phyloP scores from a whole-genome alignment of 495 filamentous ascomycete species.

The Glonium stellatum region DNA sequence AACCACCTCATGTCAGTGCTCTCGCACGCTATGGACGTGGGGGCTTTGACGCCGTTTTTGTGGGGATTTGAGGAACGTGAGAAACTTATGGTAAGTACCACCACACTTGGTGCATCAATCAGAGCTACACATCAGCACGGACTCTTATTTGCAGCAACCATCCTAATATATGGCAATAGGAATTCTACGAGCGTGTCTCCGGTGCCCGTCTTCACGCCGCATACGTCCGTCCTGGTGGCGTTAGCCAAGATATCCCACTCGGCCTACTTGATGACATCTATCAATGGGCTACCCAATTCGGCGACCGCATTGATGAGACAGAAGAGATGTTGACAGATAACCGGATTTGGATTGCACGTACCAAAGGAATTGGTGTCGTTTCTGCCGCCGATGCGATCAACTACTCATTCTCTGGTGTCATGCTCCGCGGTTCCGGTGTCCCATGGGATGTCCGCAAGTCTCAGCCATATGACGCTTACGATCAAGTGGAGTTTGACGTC shows the following conservation, averaged over 20 bases:
- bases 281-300: conserved; percentile 99
- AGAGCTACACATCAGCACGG: too few species aligned
- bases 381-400: conserved; percentile 87
- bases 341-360: conserved; percentile 95
- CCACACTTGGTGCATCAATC: background rate
- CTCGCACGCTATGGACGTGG: conserved; percentile 99
- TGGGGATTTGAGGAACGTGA: conserved; percentile 99
- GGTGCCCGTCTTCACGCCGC: conserved; percentile 96
- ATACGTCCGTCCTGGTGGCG: conserved; percentile 95
- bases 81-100: conserved; percentile 76
- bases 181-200: conserved; percentile 99
- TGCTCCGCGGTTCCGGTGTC: conserved; percentile 95
- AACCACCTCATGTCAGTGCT: conserved; percentile 99
- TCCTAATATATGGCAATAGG: conserved; percentile 38
- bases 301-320: conserved; percentile 97
- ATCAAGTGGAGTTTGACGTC: conserved; percentile 95
- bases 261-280: conserved; percentile 98
- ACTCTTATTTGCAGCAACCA: background rate
- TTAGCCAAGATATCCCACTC: conserved; percentile 88
- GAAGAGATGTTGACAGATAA: conserved; percentile 99
- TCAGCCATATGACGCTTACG: conserved; percentile 95
- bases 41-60: conserved; percentile 94
- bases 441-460: conserved; percentile 96
- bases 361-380: conserved; percentile 86
- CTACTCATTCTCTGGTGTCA: conserved; percentile 92